Evolutionary conservation across 148 eudicot species (phyloP), one percentile per base, ranked within the genome.

Genomic region (Diospyros kaki): DNA sequence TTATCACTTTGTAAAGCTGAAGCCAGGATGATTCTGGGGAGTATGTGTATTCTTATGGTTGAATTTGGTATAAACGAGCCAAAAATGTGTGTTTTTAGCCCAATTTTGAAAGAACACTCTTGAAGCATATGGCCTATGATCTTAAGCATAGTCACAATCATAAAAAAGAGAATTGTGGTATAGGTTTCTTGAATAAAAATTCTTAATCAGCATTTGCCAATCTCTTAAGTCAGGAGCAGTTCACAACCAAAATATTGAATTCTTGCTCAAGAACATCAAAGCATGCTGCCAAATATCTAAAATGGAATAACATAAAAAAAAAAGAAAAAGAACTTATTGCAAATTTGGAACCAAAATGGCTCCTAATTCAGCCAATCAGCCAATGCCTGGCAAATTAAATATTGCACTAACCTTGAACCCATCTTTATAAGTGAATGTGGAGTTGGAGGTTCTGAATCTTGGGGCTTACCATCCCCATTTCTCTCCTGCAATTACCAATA

Each of bases 381-480:
- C n/a, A 65, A 5, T 4, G 38, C 73, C 17, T 44, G 6, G 66
- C 66, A 55, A 28, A 41, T 18, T 40, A 56, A 79, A 45, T 1
- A 46, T 41, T 67, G 66, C 45, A 79, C 85, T 71, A 53, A 95
- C 99, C 99, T 89, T 70, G 91, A 88, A 65, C 86, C 80, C 90
- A 87, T 79, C 79, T 89, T 95, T 38, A 89, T 66, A 68, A 85
- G 86, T 58, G 91, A 85, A 74, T 84, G 88, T 44, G 97, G 93
- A 76, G 91, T 91, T 58, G 89, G 85, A 80, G 94, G 90, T 73
- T 91, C 96, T 39, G 84, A 78, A 70, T 91, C 94, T 61, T 84
- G 91, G 80, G 79, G 68, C 76, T 84, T 91, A 71, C 80, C 89
- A 66, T 92, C 93, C 83, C 79, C 83, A 77, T 87, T 87, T 82